phyloP scores from a whole-genome alignment of 495 filamentous ascomycete genomes.

The Glonium stellatum region DNA sequence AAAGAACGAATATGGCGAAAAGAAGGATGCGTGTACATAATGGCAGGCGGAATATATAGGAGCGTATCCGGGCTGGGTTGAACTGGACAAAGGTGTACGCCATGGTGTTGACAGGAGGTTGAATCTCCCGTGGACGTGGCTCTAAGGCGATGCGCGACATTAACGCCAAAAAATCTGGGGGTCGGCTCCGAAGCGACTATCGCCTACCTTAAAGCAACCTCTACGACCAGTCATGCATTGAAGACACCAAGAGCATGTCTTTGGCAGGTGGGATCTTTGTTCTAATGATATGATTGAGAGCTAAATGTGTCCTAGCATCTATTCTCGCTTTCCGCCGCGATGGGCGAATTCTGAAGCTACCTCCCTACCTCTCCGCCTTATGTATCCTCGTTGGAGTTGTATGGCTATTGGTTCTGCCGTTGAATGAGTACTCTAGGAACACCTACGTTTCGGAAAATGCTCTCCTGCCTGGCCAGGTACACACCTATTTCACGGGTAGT shows the following conservation, averaged over 20 bases:
- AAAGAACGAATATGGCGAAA: conserved; percentile 59
- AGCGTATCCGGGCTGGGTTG: conserved; percentile 38
- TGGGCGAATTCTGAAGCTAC: conserved; percentile 61
- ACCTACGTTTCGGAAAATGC: conserved; percentile 99
- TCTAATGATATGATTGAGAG: neutral
- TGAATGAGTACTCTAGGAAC: conserved; percentile 81
- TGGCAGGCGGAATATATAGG: conserved; percentile 78
- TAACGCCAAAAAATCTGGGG: conserved; percentile 3
- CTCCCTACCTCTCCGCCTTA: conserved; percentile 77
- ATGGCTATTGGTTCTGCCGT: conserved; percentile 89
- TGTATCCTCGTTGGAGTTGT: conserved; percentile 81
- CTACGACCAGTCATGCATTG: neutral
- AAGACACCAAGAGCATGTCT: conserved; percentile 13
- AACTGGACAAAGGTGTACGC: conserved; percentile 28
- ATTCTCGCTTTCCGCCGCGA: conserved; percentile 53
- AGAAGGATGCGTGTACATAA: conserved; percentile 75
- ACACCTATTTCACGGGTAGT: conserved; percentile 93
- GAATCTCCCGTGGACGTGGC: neutral
- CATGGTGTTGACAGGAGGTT: conserved; percentile 18
- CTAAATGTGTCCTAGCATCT: conserved; percentile 13
- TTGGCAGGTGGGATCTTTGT: conserved; percentile 18
- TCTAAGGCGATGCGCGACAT: neutral
- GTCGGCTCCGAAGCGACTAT: neutral
- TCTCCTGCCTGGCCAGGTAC: conserved; percentile 88
- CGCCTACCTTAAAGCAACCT: neutral